phyloP scores from a whole-genome alignment of 1,139 yeast genomes.

The Saccharomyces hybrid region DNA sequence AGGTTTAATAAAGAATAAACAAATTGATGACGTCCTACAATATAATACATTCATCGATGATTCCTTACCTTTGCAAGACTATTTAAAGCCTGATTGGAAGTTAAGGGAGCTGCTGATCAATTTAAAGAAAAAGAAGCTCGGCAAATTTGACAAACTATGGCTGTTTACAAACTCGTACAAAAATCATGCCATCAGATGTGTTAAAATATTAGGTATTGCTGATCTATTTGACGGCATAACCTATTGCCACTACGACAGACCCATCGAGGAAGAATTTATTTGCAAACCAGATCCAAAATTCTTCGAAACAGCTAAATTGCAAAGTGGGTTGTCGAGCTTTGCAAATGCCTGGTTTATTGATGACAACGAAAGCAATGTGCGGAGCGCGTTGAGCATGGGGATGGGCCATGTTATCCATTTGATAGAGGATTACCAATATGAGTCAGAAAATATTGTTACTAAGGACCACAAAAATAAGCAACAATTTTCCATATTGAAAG shows the following conservation, averaged over 20 bases:
- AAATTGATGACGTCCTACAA: slow-evolving; percentile 78
- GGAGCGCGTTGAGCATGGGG: slow-evolving; percentile 38
- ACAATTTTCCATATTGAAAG: background rate
- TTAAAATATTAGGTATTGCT: slow-evolving; percentile 73
- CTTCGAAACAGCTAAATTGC: slow-evolving; percentile 49
- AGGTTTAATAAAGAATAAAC: slow-evolving; percentile 69
- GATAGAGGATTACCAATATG: slow-evolving; percentile 31
- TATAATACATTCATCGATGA: slow-evolving; percentile 91
- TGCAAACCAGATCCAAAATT: slow-evolving; percentile 79
- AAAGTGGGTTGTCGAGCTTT: slow-evolving; percentile 51
- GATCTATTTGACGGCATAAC: slow-evolving; percentile 92
- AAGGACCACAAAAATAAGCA: background rate
- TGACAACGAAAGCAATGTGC: slow-evolving; percentile 64
- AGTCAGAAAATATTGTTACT: background rate
- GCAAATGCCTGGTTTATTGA: slow-evolving; percentile 66
- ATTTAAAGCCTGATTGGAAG: slow-evolving; percentile 52
- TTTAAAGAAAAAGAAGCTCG: slow-evolving; percentile 37
- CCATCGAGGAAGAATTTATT: slow-evolving; percentile 43
- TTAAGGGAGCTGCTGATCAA: slow-evolving; percentile 44
- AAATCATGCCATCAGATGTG: slow-evolving; percentile 75
- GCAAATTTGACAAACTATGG: slow-evolving; percentile 61
- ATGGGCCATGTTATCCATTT: slow-evolving; percentile 38
- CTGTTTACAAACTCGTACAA: slow-evolving; percentile 90
- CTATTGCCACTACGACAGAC: slow-evolving; percentile 68
- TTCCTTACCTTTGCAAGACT: slow-evolving; percentile 72